phyloP scores from a whole-genome alignment of 176 grass and related monocot species.

The Lolium perenne region DNA sequence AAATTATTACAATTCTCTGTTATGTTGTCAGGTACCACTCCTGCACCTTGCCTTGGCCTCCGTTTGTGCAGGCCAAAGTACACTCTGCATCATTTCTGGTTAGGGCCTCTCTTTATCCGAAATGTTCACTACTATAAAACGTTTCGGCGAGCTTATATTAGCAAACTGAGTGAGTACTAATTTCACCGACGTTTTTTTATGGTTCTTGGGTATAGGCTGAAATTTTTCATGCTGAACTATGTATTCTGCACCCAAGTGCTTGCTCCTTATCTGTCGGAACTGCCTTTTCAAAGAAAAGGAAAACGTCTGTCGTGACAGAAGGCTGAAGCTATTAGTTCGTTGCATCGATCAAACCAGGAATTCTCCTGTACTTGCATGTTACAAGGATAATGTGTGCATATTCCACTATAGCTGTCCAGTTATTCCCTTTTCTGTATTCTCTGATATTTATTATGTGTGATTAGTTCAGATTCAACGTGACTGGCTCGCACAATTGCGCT shows the following conservation, averaged over 20 bases:
- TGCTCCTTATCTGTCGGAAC: background rate
- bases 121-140: too few species aligned
- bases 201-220: background rate
- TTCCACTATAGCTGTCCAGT: background rate
- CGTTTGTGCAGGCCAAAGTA: too few species aligned
- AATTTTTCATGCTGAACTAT: background rate
- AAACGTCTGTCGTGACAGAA: too few species aligned
- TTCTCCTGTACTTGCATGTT: too few species aligned
- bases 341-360: too few species aligned
- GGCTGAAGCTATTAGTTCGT: background rate
- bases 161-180: too few species aligned
- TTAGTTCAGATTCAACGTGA: constrained; percentile 27
- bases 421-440: constrained; percentile 10
- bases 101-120: too few species aligned
- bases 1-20: background rate
- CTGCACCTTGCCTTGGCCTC: too few species aligned
- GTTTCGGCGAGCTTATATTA: too few species aligned
- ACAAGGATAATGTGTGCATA: background rate
- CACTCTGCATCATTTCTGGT: too few species aligned
- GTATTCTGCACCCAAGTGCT: background rate
- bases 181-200: background rate
- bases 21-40: too few species aligned
- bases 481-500: background rate
- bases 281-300: too few species aligned
- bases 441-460: background rate